phyloP scores from a whole-genome alignment of 2,329 filamentous ascomycete species.

The Trichoderma pleuroti region DNA sequence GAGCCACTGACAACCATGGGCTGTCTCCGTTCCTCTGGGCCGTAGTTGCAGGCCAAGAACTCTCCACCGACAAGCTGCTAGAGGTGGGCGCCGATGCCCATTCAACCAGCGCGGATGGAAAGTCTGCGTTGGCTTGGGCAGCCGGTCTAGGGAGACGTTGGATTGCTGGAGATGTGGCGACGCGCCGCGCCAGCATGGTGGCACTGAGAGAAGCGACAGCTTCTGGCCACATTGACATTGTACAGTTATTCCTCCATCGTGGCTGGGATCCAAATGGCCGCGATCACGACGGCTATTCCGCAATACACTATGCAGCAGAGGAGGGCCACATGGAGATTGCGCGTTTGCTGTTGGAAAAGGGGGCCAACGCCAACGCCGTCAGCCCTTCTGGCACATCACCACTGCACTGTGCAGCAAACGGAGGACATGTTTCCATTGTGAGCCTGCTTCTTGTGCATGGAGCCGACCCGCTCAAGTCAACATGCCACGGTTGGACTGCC shows the following conservation, averaged over 20 bases:
- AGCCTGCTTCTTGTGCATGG: neutral
- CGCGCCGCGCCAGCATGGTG: no score
- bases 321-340: neutral
- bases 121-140: neutral
- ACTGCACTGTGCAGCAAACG: neutral
- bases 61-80: no score
- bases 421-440: neutral
- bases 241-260: neutral
- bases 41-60: no score
- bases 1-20: neutral
- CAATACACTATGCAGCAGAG: neutral
- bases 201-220: neutral
- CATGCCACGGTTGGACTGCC: slow-evolving; percentile 9
- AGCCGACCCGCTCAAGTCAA: slow-evolving; percentile 4
- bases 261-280: neutral
- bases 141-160: neutral
- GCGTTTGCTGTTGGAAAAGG: neutral
- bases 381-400: slow-evolving; percentile 8
- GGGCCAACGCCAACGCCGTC: neutral
- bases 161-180: no score
- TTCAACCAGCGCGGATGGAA: neutral
- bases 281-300: neutral
- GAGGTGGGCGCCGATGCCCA: neutral
- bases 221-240: neutral
- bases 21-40: slow-evolving; percentile 1